These are phyloP conservation scores for Plantago ovata DNA, from an alignment of 257 asterid species.

Conservation along the genomic window DNA sequence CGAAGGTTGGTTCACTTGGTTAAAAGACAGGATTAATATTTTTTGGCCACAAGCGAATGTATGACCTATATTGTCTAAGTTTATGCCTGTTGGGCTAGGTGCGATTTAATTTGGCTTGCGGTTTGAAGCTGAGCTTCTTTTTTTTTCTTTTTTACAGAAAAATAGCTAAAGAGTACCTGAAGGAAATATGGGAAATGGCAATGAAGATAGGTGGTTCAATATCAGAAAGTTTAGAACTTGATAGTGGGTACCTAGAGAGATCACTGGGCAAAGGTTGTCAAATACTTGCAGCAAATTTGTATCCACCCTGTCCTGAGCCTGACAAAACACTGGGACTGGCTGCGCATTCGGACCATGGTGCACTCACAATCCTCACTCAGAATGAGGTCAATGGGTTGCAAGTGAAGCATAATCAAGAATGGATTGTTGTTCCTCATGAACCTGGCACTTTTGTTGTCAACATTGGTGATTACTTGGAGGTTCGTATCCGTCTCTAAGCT, in stretches of 20 bases:
- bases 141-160: conserved; percentile 21
- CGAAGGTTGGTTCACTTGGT: too few species aligned
- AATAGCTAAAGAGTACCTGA: conserved; percentile 40
- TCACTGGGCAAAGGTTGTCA: conserved; percentile 42
- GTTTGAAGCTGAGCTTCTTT: too few species aligned
- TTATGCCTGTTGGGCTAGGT: too few species aligned
- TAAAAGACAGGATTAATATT: too few species aligned
- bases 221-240: conserved; percentile 57
- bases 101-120: too few species aligned
- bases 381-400: conserved; percentile 57
- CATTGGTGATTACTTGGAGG: conserved; percentile 64
- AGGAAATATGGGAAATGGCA: conserved; percentile 37
- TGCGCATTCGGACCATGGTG: conserved; percentile 63
- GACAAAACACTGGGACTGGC: conserved; percentile 50
- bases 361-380: conserved; percentile 49
- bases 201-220: conserved; percentile 33
- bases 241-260: conserved; percentile 29
- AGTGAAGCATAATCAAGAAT: conserved; percentile 34
- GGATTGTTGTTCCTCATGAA: conserved; percentile 36
- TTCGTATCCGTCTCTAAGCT: conserved; percentile 1
- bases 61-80: too few species aligned
- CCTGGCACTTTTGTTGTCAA: conserved; percentile 55
- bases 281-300: conserved; percentile 44
- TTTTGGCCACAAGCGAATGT: too few species aligned
- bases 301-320: conserved; percentile 70